Evolutionary conservation across 2,329 filamentous ascomycete genomes (phyloP), one percentile per base, ranked within the genome.

Genomic region (Colletotrichum abscissum): DNA sequence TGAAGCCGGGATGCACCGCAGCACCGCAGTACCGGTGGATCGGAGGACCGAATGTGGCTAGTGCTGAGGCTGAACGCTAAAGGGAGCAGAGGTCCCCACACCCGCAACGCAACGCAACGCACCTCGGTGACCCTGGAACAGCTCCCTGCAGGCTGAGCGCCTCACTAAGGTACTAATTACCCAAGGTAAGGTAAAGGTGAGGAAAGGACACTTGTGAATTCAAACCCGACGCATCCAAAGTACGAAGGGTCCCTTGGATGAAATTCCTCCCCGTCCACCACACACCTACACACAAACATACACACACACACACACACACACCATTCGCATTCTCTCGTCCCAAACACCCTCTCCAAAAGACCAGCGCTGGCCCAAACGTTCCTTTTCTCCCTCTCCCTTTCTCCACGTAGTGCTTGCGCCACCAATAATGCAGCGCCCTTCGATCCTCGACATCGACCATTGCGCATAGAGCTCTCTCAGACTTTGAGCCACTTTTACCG

Each of bases 121-220:
- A 42, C 38, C 38, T 42, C 38, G 38, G 38, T 7, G 38, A 16
- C 38, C 42, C 33, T 67, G 62, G 46, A 66, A 71, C 70, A 60
- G 60, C 38, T 42, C 14, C 38, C 38, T 19, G 38, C 38, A 42
- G 38, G 38, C 67, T 49, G 28, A 33, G 49, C 12, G 22, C n/a
- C 28, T 12, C 35, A 52, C 9, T 12, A 12, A 33, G 11, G 9
- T 35, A 35, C 33, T 35, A n/a, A n/a, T n/a, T n/a, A 35, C 33
- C 11, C 11, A 35, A 35, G 11, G 33, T 35, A 35, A 35, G 33
- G 11, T 35, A 35, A 33, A 35, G 33, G 33, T 35, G 11, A 35
- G 33, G 60, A 54, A 60, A 73, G 71, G 69, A 72, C 69, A 72
- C 69, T 46, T 72, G 65, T 72, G 57, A 63, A 68, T 24, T 68